Percentiles rank a stretch among this genome's conserved stretches.
These are phyloP conservation scores for Ceratocystis diversiconidia DNA, from an alignment of 2,329 filamentous ascomycete species.

Conservation along the genomic window DNA sequence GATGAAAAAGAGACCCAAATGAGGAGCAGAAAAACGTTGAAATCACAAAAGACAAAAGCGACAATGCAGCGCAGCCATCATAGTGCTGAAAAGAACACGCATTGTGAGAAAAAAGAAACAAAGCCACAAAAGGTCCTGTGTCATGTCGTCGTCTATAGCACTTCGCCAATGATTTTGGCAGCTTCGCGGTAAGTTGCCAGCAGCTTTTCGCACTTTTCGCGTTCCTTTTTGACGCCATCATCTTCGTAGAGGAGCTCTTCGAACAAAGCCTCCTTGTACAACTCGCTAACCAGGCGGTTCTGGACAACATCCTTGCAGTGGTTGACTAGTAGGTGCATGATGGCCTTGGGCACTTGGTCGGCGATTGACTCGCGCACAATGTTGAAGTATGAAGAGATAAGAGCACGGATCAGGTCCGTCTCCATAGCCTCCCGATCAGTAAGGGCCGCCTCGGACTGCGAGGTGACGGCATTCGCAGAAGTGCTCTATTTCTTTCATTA, in stretches of 20 bases:
- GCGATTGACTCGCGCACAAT: slow-evolving; percentile 98
- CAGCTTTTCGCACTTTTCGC: slow-evolving; percentile 95
- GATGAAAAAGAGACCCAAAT: background rate
- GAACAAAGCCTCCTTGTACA: slow-evolving; percentile 86
- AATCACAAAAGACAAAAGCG: slow-evolving; percentile 3
- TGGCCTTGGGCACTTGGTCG: slow-evolving; percentile 94
- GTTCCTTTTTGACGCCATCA: slow-evolving; percentile 90
- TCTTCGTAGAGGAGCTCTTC: slow-evolving; percentile 93
- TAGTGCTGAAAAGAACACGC: slow-evolving; percentile 1
- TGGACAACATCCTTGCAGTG: slow-evolving; percentile 97
- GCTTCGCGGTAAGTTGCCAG: slow-evolving; percentile 93
- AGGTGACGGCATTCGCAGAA: slow-evolving; percentile 5
- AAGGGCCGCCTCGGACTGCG: slow-evolving; percentile 55
- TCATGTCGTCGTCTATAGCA: slow-evolving; percentile 43
- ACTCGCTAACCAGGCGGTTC: slow-evolving; percentile 85
- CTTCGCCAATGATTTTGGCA: slow-evolving; percentile 94
- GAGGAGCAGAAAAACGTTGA: background rate
- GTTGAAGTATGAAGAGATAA: slow-evolving; percentile 98
- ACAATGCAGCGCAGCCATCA: slow-evolving; percentile 1
- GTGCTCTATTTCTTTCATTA: slow-evolving; percentile 12
- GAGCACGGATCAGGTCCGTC: slow-evolving; percentile 87
- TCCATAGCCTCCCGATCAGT: slow-evolving; percentile 95
- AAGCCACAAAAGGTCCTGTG: background rate
- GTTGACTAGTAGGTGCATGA: slow-evolving; percentile 98
- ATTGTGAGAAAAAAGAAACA: background rate